phyloP scores from a whole-genome alignment of 305 asterid genomes.

The Monarda citriodora region DNA sequence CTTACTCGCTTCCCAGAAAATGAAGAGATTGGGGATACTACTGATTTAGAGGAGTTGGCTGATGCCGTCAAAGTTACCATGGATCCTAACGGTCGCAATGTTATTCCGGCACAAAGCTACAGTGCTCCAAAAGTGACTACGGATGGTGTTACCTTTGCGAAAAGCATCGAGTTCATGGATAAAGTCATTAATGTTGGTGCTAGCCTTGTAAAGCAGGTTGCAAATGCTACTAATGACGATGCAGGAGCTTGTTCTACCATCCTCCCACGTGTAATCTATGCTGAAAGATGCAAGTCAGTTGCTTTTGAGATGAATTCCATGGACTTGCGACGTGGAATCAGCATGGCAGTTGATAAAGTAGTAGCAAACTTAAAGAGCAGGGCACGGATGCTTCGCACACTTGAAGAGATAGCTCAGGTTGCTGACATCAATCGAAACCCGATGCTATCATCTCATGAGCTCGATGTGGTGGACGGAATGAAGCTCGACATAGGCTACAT shows the following conservation, averaged over 20 bases:
- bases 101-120: constrained; percentile 78
- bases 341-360: constrained; percentile 82
- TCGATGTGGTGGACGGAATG: constrained; percentile 78
- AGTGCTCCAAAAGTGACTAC: constrained; percentile 87
- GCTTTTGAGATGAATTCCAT: constrained; percentile 92
- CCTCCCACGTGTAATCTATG: constrained; percentile 73
- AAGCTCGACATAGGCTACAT: constrained; percentile 23
- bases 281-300: constrained; percentile 87
- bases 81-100: constrained; percentile 87
- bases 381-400: constrained; percentile 83
- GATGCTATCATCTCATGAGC: no score
- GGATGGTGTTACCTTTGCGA: constrained; percentile 84
- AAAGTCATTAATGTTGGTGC: constrained; percentile 79
- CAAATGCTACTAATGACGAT: constrained; percentile 80
- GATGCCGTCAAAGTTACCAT: constrained; percentile 85
- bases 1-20: no score
- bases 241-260: constrained; percentile 94
- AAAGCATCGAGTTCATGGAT: constrained; percentile 78
- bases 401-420: constrained; percentile 95
- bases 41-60: constrained; percentile 84
- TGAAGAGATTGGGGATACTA: no score
- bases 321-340: constrained; percentile 88
- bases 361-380: constrained; percentile 78
- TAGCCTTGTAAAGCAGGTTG: constrained; percentile 82
- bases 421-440: no score